Evolutionary conservation across 768 basidiomycete genomes (phyloP), one percentile per base, ranked within the genome.

Genomic region (Neoboletus subvelutipes): DNA sequence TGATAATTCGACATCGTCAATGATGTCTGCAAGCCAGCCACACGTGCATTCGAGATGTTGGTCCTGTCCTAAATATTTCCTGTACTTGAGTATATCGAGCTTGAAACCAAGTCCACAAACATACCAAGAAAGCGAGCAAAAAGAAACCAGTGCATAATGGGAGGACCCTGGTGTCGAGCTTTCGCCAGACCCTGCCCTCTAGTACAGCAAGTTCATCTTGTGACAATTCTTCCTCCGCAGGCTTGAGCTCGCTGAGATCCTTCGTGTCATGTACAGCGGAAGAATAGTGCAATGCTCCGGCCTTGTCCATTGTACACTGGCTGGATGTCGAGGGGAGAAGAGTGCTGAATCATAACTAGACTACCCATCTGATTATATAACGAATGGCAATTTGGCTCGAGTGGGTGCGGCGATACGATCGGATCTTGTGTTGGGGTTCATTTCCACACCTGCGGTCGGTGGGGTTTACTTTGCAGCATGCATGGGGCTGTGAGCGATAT

Each of bases 11-110:
- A 60, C 40, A 72, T 61, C 4, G 18, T 71, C 46, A 87, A 65
- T 46, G 82, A 77, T 20, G 67, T 77, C 63, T 85, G 82, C 57
- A 87, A 67, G 6, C 85, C 85, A 12, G 82, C 86, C 2, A 86
- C 76, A 17, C 79, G 77, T 24, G 85, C 85, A 62, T 87, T 87
- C 17, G 75, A 80, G 34, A 86, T 76, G 61, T 84, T 85, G 18
- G 64, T 68, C 43, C 56, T 59, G 34, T 82, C 54, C 83, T 73
- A 36, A 11, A 42, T 31, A 52, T 40, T 5, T 22, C 45, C 1
- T 6, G 18, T 10, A 34, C 43, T 20, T 47, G 22, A 29, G 46
- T 1, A 39, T 8, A 17, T 7, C 5, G 11, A 24, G 39, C 10
- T 36, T 22, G 29, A 37, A 39, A 26, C 24, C 26, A 15, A 15